Base-by-base conservation (phyloP, 352 stramenopile species). In the Aphanomyces invadans region DNA sequence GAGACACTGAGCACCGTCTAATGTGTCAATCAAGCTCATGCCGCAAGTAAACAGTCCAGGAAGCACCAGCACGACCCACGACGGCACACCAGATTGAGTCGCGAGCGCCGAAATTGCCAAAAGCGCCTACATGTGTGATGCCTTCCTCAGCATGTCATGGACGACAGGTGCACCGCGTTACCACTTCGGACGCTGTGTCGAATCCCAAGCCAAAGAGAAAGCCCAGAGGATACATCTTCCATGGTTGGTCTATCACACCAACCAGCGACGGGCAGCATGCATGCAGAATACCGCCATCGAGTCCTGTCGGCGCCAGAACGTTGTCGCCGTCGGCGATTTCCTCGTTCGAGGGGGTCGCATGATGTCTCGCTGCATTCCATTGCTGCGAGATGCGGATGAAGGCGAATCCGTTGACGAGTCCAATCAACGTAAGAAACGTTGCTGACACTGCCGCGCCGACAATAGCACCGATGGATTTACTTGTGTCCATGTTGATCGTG, bases 151-250 rank as follows among this genome's bases (percentile, higher is more conserved):
- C n/a, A n/a, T n/a, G n/a, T n/a, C n/a, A n/a, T n/a, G n/a, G n/a
- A n/a, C n/a, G n/a, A n/a, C n/a, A n/a, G n/a, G n/a, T n/a, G n/a
- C n/a, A n/a, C n/a, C n/a, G n/a, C n/a, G n/a, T n/a, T 57, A 57
- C 49, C 15, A 71, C 66, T 52, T 71, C 66, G 25, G 42, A 64
- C 1, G 66, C 66, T 19, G 66, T 71, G 57, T 71, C 66, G 32
- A 71, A 71, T 4, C 66, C 66, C 15, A 71, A 31, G 17, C 66
- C 66, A 48, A 71, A 71, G 36, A 71, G 57, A 33, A 71, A 60
- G 3, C 66, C 66, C 15, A 71, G 48, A 10, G 53, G 54, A 26
- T 69, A 71, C 66, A 71, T 71, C 36, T 71, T 71, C 66, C 66
- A 71, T 3, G 36, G 32, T 12, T 10, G 11, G 48, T 71, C 66